Conservation (phyloP, 257 asterid genomes). For the Galeopsis tetrahit region DNA sequence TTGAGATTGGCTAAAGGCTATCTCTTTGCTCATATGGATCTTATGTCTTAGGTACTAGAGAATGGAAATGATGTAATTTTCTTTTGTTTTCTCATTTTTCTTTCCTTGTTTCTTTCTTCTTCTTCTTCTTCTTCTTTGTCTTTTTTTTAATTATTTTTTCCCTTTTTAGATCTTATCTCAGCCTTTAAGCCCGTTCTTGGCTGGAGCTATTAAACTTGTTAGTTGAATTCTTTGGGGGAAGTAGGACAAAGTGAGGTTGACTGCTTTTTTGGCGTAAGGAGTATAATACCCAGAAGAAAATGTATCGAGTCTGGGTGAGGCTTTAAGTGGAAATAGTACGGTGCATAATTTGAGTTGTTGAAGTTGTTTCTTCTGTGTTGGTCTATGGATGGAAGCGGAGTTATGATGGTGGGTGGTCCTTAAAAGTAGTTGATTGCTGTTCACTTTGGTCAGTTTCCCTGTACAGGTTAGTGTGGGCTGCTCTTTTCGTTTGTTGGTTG, state of each 20-base stretch:
- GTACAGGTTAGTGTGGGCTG: slow-evolving; percentile 40
- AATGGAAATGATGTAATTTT: slow-evolving; percentile 37
- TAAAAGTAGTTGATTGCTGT: slow-evolving; percentile 2
- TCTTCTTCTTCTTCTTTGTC: neutral
- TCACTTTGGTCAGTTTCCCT: slow-evolving; percentile 33
- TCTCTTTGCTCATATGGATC: slow-evolving; percentile 40
- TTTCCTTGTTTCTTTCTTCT: neutral
- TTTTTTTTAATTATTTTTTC: neutral
- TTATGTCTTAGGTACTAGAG: slow-evolving; percentile 44
- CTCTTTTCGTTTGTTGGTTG: slow-evolving; percentile 21
- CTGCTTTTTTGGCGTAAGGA: slow-evolving; percentile 14
- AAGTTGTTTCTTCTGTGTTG: neutral
- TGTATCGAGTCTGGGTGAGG: neutral
- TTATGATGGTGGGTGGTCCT: slow-evolving; percentile 4
- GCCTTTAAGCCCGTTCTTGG: slow-evolving; percentile 38
- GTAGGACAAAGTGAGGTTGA: slow-evolving; percentile 25
- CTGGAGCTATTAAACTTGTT: slow-evolving; percentile 35
- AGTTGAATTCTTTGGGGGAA: slow-evolving; percentile 34
- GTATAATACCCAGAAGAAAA: neutral
- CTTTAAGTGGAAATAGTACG: neutral
- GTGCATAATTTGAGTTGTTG: neutral
- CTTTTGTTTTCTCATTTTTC: neutral
- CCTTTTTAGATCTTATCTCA: slow-evolving; percentile 32
- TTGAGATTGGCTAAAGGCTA: slow-evolving; percentile 39
- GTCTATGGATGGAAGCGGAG: neutral